A percentile compares a stretch with the other conserved stretches of the same genome.
Evolutionary conservation across 2,329 filamentous ascomycete species (phyloP).

Genomic region (Sordariomycetes sp.): DNA sequence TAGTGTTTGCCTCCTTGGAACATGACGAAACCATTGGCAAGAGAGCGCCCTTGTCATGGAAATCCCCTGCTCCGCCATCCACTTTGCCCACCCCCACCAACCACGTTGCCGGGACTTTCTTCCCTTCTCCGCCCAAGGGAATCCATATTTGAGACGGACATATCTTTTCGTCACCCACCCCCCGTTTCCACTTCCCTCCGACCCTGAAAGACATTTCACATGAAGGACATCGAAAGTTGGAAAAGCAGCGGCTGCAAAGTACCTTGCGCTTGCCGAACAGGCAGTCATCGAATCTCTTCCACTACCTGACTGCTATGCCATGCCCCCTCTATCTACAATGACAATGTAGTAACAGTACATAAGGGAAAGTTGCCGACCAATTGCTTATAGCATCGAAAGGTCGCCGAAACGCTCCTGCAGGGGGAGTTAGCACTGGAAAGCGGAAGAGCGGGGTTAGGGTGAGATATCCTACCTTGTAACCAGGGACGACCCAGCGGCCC

Average conservation of each 20-base stretch:
- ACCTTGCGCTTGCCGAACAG: neutral
- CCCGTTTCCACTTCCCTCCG: neutral
- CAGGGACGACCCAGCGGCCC: constrained; percentile 95
- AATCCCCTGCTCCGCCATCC: neutral
- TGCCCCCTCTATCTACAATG: constrained; percentile 53
- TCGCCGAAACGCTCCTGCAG: constrained; percentile 96
- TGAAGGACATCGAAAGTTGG: neutral
- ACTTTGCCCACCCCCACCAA: neutral
- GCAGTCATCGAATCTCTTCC: neutral
- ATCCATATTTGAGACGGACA: no score
- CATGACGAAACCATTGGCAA: neutral
- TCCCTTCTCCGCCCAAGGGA: no score
- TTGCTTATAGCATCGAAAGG: constrained; percentile 78
- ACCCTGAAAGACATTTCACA: neutral
- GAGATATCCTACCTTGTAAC: constrained; percentile 75
- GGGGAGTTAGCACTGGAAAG: constrained; percentile 30
- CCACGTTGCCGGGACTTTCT: no score
- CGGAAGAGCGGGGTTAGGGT: neutral
- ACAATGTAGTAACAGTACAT: constrained; percentile 45
- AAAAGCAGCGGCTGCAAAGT: neutral
- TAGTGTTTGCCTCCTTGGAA: neutral
- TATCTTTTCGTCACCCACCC: neutral
- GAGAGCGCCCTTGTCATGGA: neutral
- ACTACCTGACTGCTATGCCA: constrained; percentile 1
- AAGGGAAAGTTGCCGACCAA: constrained; percentile 29